Evolutionary conservation across 495 filamentous ascomycete species (phyloP).

Genomic region (Xylaria acuta): DNA sequence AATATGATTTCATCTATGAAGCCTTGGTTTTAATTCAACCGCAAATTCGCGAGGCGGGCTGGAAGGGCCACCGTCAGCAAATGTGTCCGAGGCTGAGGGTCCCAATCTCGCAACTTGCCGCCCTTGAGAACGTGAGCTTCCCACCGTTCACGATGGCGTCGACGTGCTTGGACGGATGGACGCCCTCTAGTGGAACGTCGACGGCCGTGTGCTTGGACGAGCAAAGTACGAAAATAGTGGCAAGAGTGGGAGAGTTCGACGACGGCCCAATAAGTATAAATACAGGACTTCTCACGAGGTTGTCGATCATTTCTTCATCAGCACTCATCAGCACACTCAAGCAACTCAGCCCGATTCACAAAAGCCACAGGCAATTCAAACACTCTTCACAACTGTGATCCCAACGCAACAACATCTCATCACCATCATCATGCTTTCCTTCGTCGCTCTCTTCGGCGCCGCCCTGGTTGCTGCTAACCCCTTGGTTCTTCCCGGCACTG

Average conservation of each 20-base stretch:
- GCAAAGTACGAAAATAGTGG: conserved; percentile 11
- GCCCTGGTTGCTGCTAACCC: conserved; percentile 55
- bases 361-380: conserved; percentile 17
- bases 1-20: conserved; percentile 58
- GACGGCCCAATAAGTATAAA: conserved; percentile 42
- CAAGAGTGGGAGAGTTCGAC: conserved; percentile 1
- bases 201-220: conserved; percentile 10
- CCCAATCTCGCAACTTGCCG: conserved; percentile 35
- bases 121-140: conserved; percentile 28
- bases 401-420: conserved; percentile 13
- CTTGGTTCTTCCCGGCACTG: conserved; percentile 41
- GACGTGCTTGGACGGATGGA: conserved; percentile 21
- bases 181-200: conserved; percentile 10
- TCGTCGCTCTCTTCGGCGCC: conserved; percentile 52
- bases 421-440: conserved; percentile 52
- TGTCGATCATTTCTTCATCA: conserved; percentile 38
- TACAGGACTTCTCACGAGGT: conserved; percentile 36
- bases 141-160: conserved; percentile 28
- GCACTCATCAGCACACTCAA: conserved; percentile 35
- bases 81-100: conserved; percentile 30
- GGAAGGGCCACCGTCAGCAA: conserved; percentile 37
- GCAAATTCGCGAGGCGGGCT: conserved; percentile 50
- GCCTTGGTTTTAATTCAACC: conserved; percentile 48
- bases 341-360: conserved; percentile 29
- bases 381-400: conserved; percentile 20